phyloP scores from a whole-genome alignment of 2,329 filamentous ascomycete species.

The Hypoxylon sp. region DNA sequence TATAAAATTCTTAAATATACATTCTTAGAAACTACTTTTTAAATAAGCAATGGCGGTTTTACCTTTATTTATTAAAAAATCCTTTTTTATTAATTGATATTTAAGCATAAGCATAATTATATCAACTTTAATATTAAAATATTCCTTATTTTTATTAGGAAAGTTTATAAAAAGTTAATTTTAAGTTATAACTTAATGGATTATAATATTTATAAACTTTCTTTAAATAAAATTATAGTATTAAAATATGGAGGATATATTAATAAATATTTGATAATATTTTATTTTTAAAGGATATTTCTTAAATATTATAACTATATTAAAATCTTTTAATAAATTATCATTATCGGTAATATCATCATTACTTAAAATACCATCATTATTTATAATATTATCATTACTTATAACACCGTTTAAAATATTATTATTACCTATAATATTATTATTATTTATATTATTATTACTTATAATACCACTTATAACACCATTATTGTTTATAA shows the following conservation, averaged over 20 bases:
- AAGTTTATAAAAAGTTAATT: background rate
- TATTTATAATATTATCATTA: too few species aligned
- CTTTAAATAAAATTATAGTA: background rate
- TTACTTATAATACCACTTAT: too few species aligned
- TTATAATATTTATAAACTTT: background rate
- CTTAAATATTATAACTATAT: background rate
- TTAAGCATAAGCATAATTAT: background rate
- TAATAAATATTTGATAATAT: background rate
- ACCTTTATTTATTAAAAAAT: background rate
- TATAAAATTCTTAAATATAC: background rate
- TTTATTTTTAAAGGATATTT: constrained; percentile 5
- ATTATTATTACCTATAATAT: too few species aligned
- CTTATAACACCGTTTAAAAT: too few species aligned
- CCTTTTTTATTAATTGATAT: background rate
- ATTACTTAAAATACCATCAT: too few species aligned
- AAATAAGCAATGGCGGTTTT: background rate
- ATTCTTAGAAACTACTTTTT: background rate
- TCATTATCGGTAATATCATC: too few species aligned
- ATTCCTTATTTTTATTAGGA: background rate
- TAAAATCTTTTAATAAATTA: background rate
- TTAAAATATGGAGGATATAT: background rate
- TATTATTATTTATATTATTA: too few species aligned
- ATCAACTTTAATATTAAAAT: background rate
- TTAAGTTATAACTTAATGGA: background rate
- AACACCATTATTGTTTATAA: too few species aligned